Evolutionary conservation across 805 yeast genomes (phyloP).

Genomic region (Ogataea kodamae): DNA sequence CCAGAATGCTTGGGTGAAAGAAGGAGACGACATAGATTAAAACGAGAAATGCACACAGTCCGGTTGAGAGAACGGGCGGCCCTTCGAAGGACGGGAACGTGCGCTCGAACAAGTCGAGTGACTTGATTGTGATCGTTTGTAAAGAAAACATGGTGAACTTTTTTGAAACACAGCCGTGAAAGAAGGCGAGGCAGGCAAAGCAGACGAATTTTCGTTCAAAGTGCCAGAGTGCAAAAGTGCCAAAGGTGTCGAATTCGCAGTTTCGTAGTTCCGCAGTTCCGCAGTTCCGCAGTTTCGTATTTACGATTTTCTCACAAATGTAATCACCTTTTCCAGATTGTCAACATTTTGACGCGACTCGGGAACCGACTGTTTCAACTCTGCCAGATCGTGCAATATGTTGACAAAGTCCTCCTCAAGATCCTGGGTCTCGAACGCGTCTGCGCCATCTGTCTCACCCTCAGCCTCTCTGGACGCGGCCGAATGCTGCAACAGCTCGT

Average conservation of each 20-base stretch:
- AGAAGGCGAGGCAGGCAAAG: too few relatives aligned
- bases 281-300: too few relatives aligned
- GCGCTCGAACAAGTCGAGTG: not conserved
- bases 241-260: too few relatives aligned
- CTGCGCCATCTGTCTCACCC: constrained; percentile 1
- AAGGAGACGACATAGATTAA: constrained; percentile 40
- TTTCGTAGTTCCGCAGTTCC: too few relatives aligned
- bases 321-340: constrained; percentile 25
- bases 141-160: constrained; percentile 5
- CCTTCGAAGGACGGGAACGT: constrained; percentile 6
- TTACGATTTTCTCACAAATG: constrained; percentile 22
- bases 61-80: constrained; percentile 53
- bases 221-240: too few relatives aligned
- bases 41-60: constrained; percentile 53
- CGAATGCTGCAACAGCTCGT: constrained; percentile 20
- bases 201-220: too few relatives aligned
- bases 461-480: constrained; percentile 12
- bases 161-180: constrained; percentile 1
- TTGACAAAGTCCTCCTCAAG: constrained; percentile 14
- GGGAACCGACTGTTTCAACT: constrained; percentile 38
- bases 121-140: constrained; percentile 1
- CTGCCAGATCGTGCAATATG: constrained; percentile 29
- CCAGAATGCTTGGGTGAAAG: constrained; percentile 28
- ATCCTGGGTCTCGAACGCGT: constrained; percentile 6
- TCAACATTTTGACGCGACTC: constrained; percentile 35